Conservation (phyloP, 305 asterid genomes). For the Ruellia speciosa region DNA sequence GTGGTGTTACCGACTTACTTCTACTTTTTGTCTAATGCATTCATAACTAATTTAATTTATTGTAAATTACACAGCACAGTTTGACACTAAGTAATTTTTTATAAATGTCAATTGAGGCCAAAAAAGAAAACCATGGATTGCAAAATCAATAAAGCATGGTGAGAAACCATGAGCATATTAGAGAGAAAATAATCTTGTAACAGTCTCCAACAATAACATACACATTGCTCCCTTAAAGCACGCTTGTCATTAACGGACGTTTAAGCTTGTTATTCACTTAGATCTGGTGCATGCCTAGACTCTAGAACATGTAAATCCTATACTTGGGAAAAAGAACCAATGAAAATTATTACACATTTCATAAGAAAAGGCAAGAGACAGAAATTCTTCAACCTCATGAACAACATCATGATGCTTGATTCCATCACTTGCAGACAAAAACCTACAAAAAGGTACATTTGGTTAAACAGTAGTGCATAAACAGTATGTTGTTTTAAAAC, state of each 20-base stretch:
- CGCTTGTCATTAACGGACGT: neutral
- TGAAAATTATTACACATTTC: constrained; percentile 6
- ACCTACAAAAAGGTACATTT: constrained; percentile 35
- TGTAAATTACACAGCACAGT: too few species aligned
- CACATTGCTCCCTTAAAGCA: neutral
- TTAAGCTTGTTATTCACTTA: neutral
- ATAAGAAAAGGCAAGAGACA: constrained; percentile 6
- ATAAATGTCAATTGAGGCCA: too few species aligned
- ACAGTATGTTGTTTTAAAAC: neutral
- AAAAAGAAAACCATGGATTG: too few species aligned
- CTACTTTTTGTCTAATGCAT: too few species aligned
- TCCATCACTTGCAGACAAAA: constrained; percentile 84
- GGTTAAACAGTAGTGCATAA: neutral
- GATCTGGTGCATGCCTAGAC: too few species aligned
- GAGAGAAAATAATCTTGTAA: too few species aligned
- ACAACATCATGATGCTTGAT: constrained; percentile 53
- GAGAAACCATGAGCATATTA: too few species aligned
- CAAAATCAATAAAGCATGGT: too few species aligned
- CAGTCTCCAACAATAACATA: too few species aligned
- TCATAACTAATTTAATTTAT: too few species aligned
- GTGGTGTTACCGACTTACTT: too few species aligned
- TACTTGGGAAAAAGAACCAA: neutral
- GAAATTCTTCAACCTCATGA: constrained; percentile 48
- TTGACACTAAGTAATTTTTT: too few species aligned
- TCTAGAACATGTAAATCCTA: constrained; percentile 9